phyloP scores from a whole-genome alignment of 768 basidiomycete species.

The Pulveroboletus frians region DNA sequence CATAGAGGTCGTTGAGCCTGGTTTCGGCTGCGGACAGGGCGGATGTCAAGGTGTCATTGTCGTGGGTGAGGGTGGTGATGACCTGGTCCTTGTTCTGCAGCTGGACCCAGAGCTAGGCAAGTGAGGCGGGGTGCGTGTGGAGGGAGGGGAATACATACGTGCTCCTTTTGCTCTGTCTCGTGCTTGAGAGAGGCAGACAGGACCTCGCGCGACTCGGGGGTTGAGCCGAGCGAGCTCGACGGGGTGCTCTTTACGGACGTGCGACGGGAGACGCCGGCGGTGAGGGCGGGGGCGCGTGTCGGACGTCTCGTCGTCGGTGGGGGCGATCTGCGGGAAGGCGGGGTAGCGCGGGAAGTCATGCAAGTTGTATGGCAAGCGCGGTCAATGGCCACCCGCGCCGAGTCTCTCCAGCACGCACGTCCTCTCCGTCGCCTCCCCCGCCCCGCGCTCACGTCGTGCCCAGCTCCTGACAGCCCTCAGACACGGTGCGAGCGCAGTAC shows the following conservation, averaged over 20 bases:
- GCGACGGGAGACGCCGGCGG: conserved; percentile 40
- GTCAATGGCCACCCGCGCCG: conserved; percentile 17
- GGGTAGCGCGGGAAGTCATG: conserved; percentile 40
- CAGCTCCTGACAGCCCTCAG: conserved; percentile 44
- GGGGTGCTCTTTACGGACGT: conserved; percentile 42
- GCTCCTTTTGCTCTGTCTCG: conserved; percentile 79
- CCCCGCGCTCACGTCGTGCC: conserved; percentile 4
- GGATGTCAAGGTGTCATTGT: conserved; percentile 61
- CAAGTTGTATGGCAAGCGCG: conserved; percentile 25
- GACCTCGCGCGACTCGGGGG: conserved; percentile 50
- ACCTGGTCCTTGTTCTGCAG: conserved; percentile 76
- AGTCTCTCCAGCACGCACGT: conserved; percentile 34
- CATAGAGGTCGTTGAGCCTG: conserved; percentile 73
- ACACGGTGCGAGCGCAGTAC: conserved; percentile 30
- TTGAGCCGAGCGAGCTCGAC: conserved; percentile 31
- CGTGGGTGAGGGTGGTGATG: conserved; percentile 52
- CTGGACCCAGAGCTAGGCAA: conserved; percentile 63
- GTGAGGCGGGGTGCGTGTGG: conserved; percentile 5
- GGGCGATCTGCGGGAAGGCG: conserved; percentile 42
- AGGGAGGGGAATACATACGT: conserved; percentile 40
- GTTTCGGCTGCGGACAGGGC: conserved; percentile 63
- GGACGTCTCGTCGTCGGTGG: conserved; percentile 47
- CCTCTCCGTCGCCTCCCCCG: not conserved
- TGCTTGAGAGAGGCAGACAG: conserved; percentile 61
- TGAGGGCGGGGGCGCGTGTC: conserved; percentile 45